These are phyloP conservation scores for Aechmea fasciata DNA, from an alignment of 176 grass and related monocot genomes.

Conservation along the genomic window DNA sequence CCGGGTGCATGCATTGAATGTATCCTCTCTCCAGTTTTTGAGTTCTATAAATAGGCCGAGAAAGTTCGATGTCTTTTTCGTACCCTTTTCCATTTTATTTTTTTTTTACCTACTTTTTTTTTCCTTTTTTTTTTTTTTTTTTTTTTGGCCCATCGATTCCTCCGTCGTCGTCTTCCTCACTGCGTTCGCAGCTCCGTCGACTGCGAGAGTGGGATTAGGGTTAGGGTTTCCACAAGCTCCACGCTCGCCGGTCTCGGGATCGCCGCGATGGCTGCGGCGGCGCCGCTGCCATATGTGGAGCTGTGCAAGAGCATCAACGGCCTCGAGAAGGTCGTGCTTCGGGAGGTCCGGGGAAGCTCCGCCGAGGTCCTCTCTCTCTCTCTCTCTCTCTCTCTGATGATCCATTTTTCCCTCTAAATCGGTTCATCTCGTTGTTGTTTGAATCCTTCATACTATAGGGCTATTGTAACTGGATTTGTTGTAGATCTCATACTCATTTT, in stretches of 20 bases:
- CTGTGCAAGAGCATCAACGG: slow-evolving; percentile 25
- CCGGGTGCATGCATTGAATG: no score
- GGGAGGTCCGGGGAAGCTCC: slow-evolving; percentile 29
- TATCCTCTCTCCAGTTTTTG: background rate
- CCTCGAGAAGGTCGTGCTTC: slow-evolving; percentile 46
- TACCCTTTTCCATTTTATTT: background rate
- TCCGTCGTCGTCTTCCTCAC: background rate
- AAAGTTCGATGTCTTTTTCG: background rate
- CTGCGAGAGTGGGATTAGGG: background rate
- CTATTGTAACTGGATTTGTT: no score
- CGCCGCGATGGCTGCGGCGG: slow-evolving; percentile 15
- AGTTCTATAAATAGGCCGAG: background rate
- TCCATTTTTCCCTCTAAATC: background rate
- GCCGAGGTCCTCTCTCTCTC: slow-evolving; percentile 28
- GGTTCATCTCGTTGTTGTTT: background rate
- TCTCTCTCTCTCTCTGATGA: background rate
- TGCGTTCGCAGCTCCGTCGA: background rate
- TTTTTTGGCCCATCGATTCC: background rate
- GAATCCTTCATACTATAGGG: no score
- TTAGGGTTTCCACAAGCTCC: background rate
- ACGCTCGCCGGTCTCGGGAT: slow-evolving; percentile 23
- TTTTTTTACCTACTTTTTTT: background rate
- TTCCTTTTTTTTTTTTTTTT: background rate
- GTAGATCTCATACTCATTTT: no score
- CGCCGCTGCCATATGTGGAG: slow-evolving; percentile 26